Percentiles rank a stretch among this genome's conserved stretches.
Conservation (phyloP, 805 yeast species). For the Sugiyamaella lignohabitans region DNA sequence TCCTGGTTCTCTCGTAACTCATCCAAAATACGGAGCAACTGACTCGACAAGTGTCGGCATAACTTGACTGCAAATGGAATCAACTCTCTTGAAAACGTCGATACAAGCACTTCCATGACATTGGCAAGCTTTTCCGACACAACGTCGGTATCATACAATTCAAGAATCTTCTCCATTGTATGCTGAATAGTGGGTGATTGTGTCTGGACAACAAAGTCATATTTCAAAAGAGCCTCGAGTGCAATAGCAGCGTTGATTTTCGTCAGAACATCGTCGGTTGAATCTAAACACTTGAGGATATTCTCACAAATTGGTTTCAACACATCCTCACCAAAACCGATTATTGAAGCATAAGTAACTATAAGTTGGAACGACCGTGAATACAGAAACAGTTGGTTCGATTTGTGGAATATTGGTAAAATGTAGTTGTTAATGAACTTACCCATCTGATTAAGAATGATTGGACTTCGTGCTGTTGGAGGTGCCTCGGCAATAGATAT, state of each 20-base stretch:
- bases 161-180: conserved; percentile 70
- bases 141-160: conserved; percentile 59
- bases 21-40: conserved; percentile 49
- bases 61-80: conserved; percentile 82
- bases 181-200: conserved; percentile 62
- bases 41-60: conserved; percentile 50
- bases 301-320: conserved; percentile 45
- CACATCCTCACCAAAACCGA: conserved; percentile 56
- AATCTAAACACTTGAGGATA: conserved; percentile 36
- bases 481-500: conserved; percentile 44
- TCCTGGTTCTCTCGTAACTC: conserved; percentile 28
- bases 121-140: conserved; percentile 81
- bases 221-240: conserved; percentile 63
- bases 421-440: conserved; percentile 53
- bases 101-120: conserved; percentile 93
- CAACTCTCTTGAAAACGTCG: conserved; percentile 73
- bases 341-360: conserved; percentile 49
- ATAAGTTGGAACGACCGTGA: conserved; percentile 47
- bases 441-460: conserved; percentile 47
- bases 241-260: conserved; percentile 74
- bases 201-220: conserved; percentile 58
- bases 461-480: conserved; percentile 47
- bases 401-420: conserved; percentile 56
- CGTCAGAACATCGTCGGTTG: conserved; percentile 58
- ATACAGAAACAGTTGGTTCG: conserved; percentile 55